phyloP scores from a whole-genome alignment of 805 yeast species.

The Wickerhamiella shivajii region DNA sequence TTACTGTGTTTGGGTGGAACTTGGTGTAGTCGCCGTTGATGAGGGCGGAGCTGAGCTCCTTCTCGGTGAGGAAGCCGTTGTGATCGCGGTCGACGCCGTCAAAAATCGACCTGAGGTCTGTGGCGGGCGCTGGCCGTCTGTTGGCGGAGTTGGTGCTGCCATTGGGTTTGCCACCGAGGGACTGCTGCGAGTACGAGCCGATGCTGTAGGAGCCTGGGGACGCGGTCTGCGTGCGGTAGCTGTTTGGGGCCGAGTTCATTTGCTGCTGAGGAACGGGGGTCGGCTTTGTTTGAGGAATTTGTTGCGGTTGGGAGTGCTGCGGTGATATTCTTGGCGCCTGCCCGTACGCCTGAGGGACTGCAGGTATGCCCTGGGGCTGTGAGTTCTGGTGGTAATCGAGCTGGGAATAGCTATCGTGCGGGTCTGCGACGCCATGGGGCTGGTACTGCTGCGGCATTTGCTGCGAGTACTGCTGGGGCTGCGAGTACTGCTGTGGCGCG shows the following conservation, averaged over 20 bases:
- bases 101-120: slow-evolving; percentile 34
- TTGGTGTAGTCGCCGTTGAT: slow-evolving; percentile 49
- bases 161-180: slow-evolving; percentile 1
- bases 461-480: too few species aligned
- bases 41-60: slow-evolving; percentile 44
- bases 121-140: slow-evolving; percentile 1
- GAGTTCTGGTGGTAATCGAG: neutral
- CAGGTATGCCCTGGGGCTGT: neutral
- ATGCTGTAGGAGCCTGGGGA: neutral
- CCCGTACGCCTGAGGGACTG: neutral
- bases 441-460: neutral
- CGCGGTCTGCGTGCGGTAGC: neutral
- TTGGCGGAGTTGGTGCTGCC: slow-evolving; percentile 3
- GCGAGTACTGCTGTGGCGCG: neutral
- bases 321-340: neutral
- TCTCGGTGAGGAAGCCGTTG: slow-evolving; percentile 40
- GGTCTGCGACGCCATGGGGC: neutral
- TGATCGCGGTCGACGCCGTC: slow-evolving; percentile 40
- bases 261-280: neutral
- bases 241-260: neutral
- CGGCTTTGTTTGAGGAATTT: neutral
- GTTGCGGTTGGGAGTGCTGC: slow-evolving; percentile 1
- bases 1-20: slow-evolving; percentile 45
- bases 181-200: neutral
- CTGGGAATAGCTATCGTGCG: neutral